Evolutionary conservation across 176 grass and related monocot species (phyloP).

Genomic region (Avena atlantica): DNA sequence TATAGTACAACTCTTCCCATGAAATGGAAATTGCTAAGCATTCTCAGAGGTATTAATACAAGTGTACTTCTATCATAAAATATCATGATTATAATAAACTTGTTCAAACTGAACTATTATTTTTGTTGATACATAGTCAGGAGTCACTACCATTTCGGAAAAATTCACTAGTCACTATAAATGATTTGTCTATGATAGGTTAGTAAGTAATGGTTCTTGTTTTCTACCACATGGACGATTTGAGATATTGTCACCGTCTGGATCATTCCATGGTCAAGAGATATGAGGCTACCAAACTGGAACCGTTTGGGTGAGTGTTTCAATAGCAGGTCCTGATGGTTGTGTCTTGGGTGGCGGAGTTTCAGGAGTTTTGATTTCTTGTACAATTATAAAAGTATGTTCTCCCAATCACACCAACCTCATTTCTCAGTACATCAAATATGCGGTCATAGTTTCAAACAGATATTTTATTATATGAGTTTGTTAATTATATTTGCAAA

Average conservation of each 20-base stretch:
- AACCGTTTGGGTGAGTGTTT: constrained; percentile 58
- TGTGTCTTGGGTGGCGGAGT: constrained; percentile 86
- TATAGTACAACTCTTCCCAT: no score
- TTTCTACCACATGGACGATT: constrained; percentile 68
- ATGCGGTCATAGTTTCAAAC: no score
- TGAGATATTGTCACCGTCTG: constrained; percentile 90
- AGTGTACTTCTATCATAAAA: not conserved
- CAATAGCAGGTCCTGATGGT: constrained; percentile 64
- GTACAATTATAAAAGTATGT: constrained; percentile 78
- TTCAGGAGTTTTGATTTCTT: constrained; percentile 72
- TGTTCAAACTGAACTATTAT: not conserved
- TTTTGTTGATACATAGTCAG: no score
- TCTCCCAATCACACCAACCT: constrained; percentile 2
- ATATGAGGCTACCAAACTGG: constrained; percentile 72
- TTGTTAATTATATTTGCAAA: no score
- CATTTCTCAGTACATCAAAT: not conserved
- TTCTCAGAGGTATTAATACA: no score
- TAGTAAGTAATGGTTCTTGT: not conserved
- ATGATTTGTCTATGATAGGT: not conserved
- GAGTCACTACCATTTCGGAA: no score
- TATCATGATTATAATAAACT: not conserved
- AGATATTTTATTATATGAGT: no score
- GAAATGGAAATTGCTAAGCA: no score
- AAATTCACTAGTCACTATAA: constrained; percentile 13
- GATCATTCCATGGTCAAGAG: constrained; percentile 78